phyloP scores from a whole-genome alignment of 129 eudicot genomes.

The Daucus carota region DNA sequence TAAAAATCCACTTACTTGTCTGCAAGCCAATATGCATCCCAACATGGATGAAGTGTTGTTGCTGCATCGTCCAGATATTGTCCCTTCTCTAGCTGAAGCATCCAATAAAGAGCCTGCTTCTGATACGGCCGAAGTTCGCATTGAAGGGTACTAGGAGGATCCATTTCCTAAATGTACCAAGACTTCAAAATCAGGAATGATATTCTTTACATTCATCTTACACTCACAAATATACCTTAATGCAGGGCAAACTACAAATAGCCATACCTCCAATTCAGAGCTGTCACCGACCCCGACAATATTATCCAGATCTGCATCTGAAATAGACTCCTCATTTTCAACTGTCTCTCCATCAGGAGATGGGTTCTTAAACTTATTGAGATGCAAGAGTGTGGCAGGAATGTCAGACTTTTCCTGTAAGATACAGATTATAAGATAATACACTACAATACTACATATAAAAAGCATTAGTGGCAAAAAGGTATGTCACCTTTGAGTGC shows the following conservation, averaged over 20 bases:
- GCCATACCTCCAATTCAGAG: slow-evolving; percentile 71
- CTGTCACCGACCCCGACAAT: slow-evolving; percentile 86
- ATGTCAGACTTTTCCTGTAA: slow-evolving; percentile 56
- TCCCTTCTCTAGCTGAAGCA: slow-evolving; percentile 86
- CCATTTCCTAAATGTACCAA: slow-evolving; percentile 71
- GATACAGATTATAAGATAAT: slow-evolving; percentile 12
- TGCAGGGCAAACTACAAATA: not conserved
- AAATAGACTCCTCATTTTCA: slow-evolving; percentile 66
- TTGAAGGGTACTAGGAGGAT: slow-evolving; percentile 58
- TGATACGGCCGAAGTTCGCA: slow-evolving; percentile 95
- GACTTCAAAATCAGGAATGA: not conserved
- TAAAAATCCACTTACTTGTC: slow-evolving; percentile 46
- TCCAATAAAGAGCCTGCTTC: slow-evolving; percentile 96
- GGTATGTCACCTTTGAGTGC: slow-evolving; percentile 37
- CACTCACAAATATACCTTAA: not conserved
- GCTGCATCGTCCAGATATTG: slow-evolving; percentile 68
- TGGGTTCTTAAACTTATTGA: slow-evolving; percentile 34
- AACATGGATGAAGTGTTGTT: slow-evolving; percentile 85
- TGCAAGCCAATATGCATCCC: slow-evolving; percentile 88
- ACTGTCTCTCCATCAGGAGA: slow-evolving; percentile 41
- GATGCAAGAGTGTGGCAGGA: slow-evolving; percentile 41
- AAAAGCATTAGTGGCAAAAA: not conserved
- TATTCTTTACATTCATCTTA: not conserved
- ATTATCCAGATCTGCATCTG: slow-evolving; percentile 77
- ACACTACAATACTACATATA: not conserved